Conservation (phyloP, 352 stramenopile genomes). For the Phytophthora gonapodyides region DNA sequence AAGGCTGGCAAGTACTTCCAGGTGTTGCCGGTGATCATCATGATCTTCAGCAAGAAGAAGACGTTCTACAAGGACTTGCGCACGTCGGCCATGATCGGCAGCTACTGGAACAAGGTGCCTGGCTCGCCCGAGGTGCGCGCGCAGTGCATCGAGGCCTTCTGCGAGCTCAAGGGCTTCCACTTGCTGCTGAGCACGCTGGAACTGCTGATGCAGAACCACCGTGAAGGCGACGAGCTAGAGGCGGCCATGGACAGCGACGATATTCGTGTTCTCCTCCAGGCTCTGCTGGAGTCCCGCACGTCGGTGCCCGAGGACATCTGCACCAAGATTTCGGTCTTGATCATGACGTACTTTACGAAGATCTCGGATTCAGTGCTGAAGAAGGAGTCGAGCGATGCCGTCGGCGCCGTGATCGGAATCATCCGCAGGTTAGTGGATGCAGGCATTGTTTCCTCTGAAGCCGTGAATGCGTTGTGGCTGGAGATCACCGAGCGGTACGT, state of each 20-base stretch:
- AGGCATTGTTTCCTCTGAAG: constrained; percentile 47
- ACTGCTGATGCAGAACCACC: constrained; percentile 60
- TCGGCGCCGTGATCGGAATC: constrained; percentile 80
- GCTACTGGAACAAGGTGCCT: constrained; percentile 89
- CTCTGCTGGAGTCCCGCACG: constrained; percentile 75
- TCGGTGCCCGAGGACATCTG: constrained; percentile 68
- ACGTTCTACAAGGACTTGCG: constrained; percentile 90
- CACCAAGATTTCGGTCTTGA: constrained; percentile 67
- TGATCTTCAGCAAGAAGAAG: constrained; percentile 91
- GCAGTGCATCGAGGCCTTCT: constrained; percentile 85
- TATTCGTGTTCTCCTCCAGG: constrained; percentile 78
- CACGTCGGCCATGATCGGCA: constrained; percentile 88
- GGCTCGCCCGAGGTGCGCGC: constrained; percentile 81
- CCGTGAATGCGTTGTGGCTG: constrained; percentile 83
- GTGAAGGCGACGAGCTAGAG: constrained; percentile 47
- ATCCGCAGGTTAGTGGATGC: constrained; percentile 83
- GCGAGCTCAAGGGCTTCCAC: constrained; percentile 80
- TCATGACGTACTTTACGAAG: constrained; percentile 86
- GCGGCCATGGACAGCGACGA: constrained; percentile 79
- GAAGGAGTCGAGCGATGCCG: constrained; percentile 83
- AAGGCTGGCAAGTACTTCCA: constrained; percentile 70
- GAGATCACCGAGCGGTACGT: constrained; percentile 86
- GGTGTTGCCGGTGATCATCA: constrained; percentile 69
- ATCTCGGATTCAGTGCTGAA: constrained; percentile 81
- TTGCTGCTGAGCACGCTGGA: constrained; percentile 77